Evolutionary conservation across 169 alveolate species (phyloP).

Genomic region (Eimeria necatrix): DNA sequence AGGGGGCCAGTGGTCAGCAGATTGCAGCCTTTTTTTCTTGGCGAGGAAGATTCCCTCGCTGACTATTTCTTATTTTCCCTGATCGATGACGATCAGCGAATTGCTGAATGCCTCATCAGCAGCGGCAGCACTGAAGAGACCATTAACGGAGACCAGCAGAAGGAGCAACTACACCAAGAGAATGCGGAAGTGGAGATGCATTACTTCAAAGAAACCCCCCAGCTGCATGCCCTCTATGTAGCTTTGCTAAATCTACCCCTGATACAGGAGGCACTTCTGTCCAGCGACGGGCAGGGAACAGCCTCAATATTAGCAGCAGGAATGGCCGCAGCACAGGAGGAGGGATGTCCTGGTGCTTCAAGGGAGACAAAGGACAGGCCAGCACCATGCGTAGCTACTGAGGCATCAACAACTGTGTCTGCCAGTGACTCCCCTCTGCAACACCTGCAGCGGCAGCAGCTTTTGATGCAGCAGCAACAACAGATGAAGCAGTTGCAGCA

Average conservation of each 20-base stretch:
- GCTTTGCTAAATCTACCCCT: conserved; percentile 59
- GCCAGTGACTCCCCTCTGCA: conserved; percentile 65
- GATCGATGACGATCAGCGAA: conserved; percentile 51
- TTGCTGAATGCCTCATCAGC: conserved; percentile 63
- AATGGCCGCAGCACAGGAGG: conserved; percentile 22
- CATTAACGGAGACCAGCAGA: not conserved
- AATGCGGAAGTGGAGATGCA: conserved; percentile 48
- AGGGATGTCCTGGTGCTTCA: not conserved
- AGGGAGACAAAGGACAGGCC: conserved; percentile 15
- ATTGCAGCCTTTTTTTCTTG: conserved; percentile 58
- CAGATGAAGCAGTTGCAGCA: conserved; percentile 58
- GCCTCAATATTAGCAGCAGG: conserved; percentile 38
- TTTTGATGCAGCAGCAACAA: conserved; percentile 36
- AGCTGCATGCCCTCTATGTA: conserved; percentile 57
- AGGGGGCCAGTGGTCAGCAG: conserved; percentile 26
- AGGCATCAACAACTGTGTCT: conserved; percentile 65
- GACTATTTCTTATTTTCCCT: conserved; percentile 58
- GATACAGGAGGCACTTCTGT: conserved; percentile 57
- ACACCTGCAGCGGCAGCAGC: conserved; percentile 73
- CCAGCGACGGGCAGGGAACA: conserved; percentile 55
- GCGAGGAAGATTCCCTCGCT: conserved; percentile 70
- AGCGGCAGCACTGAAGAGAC: conserved; percentile 53
- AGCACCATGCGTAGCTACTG: conserved; percentile 62
- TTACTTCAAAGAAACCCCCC: conserved; percentile 61
- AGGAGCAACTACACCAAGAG: not conserved